Evolutionary conservation across 139 green algal species (phyloP).

Genomic region (Yamagishiella unicocca): DNA sequence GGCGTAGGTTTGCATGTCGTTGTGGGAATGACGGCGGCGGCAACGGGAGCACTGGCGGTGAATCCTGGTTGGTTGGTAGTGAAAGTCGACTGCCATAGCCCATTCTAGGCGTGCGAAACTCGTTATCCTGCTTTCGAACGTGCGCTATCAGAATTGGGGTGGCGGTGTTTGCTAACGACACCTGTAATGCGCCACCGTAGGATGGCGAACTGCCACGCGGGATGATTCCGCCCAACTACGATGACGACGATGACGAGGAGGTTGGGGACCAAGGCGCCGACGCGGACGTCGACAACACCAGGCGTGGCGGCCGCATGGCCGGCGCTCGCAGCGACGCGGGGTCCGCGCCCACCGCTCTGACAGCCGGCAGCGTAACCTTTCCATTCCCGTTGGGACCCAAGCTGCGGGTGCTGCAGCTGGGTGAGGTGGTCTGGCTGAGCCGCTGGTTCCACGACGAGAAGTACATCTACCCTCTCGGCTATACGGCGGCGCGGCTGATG

Average conservation of each 20-base stretch:
- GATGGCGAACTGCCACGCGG: constrained; percentile 67
- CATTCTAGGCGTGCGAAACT: no score
- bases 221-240: constrained; percentile 76
- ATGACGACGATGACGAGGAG: constrained; percentile 57
- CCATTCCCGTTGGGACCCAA: constrained; percentile 53
- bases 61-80: no score
- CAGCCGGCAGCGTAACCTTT: background rate
- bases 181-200: constrained; percentile 28
- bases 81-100: no score
- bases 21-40: no score
- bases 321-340: background rate
- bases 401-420: constrained; percentile 69
- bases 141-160: no score
- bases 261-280: background rate
- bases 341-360: background rate
- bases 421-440: constrained; percentile 75
- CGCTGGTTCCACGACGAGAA: constrained; percentile 78
- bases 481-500: constrained; percentile 47
- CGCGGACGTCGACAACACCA: background rate
- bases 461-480: constrained; percentile 83
- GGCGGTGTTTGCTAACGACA: no score
- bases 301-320: background rate
- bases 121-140: no score
- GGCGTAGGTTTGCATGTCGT: no score
- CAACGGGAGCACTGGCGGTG: no score